These are phyloP conservation scores for Sechiopsis laciniata DNA, from an alignment of 306 rosid species.

Conservation along the genomic window DNA sequence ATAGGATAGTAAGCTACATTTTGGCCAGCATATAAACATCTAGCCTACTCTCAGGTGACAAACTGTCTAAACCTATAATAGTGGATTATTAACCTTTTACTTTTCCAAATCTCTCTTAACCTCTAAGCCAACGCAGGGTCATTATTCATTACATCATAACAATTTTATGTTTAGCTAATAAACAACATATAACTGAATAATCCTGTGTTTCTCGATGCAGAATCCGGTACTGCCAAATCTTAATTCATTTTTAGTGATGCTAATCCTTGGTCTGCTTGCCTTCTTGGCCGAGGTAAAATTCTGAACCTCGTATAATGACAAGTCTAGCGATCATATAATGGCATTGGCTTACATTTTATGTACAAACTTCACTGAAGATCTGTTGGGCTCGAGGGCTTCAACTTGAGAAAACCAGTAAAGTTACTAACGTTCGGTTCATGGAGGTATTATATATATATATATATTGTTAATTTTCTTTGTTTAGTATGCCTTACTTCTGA, in stretches of 20 bases:
- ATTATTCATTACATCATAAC: no score
- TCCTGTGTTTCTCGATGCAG: slow-evolving; percentile 26
- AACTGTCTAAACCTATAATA: no score
- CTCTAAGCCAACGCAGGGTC: no score
- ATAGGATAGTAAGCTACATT: no score
- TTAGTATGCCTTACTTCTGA: background rate
- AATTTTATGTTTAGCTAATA: background rate
- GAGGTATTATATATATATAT: slow-evolving; percentile 33
- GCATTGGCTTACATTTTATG: background rate
- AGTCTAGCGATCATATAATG: background rate
- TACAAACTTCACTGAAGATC: slow-evolving; percentile 38
- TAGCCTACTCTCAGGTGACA: no score
- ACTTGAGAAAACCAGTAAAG: slow-evolving; percentile 76
- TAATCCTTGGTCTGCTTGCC: slow-evolving; percentile 53
- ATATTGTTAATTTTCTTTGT: background rate
- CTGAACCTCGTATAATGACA: no score
- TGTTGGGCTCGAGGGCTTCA: slow-evolving; percentile 73
- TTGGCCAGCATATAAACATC: no score
- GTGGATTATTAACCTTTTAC: no score
- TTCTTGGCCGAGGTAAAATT: slow-evolving; percentile 68
- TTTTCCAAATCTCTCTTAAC: no score
- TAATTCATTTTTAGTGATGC: slow-evolving; percentile 43
- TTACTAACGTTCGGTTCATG: slow-evolving; percentile 46
- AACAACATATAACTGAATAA: background rate
- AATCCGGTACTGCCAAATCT: slow-evolving; percentile 55